These are phyloP conservation scores for Penstemon newberryi DNA, from an alignment of 257 asterid species.

Conservation along the genomic window DNA sequence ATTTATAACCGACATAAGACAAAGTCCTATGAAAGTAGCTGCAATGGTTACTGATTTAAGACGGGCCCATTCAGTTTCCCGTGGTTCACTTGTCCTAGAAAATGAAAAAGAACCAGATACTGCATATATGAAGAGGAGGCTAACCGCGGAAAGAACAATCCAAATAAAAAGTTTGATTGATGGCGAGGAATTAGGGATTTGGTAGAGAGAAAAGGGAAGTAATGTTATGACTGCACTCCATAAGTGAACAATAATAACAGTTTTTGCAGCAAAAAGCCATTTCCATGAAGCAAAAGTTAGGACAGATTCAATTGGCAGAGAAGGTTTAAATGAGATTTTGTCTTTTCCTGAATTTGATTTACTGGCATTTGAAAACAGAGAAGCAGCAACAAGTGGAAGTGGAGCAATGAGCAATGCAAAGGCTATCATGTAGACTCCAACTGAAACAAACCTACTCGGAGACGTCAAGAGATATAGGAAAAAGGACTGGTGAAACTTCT, in stretches of 20 bases:
- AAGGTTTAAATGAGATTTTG: slow-evolving; percentile 15
- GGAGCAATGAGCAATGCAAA: slow-evolving; percentile 85
- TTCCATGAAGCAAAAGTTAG: slow-evolving; percentile 62
- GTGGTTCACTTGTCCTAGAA: slow-evolving; percentile 29
- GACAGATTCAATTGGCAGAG: slow-evolving; percentile 24
- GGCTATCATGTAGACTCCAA: slow-evolving; percentile 93
- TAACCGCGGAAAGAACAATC: slow-evolving; percentile 45
- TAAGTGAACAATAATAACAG: slow-evolving; percentile 62
- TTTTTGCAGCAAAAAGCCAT: slow-evolving; percentile 84
- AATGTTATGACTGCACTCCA: slow-evolving; percentile 76
- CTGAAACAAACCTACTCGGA: slow-evolving; percentile 78
- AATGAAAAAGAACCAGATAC: slow-evolving; percentile 42
- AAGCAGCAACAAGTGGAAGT: slow-evolving; percentile 86
- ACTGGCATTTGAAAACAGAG: slow-evolving; percentile 63
- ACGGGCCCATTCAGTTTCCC: slow-evolving; percentile 57
- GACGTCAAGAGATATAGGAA: slow-evolving; percentile 85
- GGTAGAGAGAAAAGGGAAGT: slow-evolving; percentile 56
- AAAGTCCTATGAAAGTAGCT: slow-evolving; percentile 78
- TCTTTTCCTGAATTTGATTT: slow-evolving; percentile 32
- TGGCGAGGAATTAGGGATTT: slow-evolving; percentile 52
- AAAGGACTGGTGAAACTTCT: slow-evolving; percentile 96
- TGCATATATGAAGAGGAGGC: slow-evolving; percentile 47
- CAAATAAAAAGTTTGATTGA: slow-evolving; percentile 49
- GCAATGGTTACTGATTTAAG: slow-evolving; percentile 77
- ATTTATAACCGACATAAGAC: slow-evolving; percentile 89